A percentile compares a stretch with the other conserved stretches of the same genome.
Evolutionary conservation across 169 alveolate genomes (phyloP).

Genomic region (Miamiensis avidus): DNA sequence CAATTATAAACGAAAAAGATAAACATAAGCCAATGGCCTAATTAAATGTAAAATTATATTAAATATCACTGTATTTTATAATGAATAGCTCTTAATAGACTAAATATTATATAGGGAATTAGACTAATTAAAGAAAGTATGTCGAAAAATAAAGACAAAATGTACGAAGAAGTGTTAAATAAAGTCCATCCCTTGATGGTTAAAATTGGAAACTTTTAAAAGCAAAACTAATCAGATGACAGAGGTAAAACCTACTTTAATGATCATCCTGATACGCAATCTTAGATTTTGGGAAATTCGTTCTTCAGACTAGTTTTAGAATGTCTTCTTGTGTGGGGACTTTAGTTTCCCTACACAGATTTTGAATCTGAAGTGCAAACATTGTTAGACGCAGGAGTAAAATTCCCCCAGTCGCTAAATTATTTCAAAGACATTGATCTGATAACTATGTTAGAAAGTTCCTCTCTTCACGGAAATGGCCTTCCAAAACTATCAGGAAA

Average conservation of each 20-base stretch:
- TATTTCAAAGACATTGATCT: neutral
- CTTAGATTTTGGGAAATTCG: constrained; percentile 9
- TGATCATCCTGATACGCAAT: constrained; percentile 1
- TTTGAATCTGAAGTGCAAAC: too few relatives aligned
- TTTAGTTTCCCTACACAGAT: neutral
- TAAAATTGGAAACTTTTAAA: constrained; percentile 3
- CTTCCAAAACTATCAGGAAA: too few relatives aligned
- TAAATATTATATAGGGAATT: neutral
- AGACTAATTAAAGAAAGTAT: neutral
- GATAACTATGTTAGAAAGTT: too few relatives aligned
- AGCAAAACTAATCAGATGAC: constrained; percentile 11
- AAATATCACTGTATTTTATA: too few relatives aligned
- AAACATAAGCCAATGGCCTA: too few relatives aligned
- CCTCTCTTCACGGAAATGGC: too few relatives aligned
- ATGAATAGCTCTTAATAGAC: too few relatives aligned
- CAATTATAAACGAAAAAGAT: too few relatives aligned
- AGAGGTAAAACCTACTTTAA: constrained; percentile 18
- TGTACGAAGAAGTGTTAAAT: neutral
- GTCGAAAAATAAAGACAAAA: neutral
- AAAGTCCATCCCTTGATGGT: neutral
- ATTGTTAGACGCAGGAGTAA: neutral
- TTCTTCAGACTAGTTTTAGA: constrained; percentile 26
- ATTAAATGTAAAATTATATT: too few relatives aligned
- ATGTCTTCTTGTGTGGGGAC: constrained; percentile 10
- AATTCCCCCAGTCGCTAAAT: neutral